phyloP scores from a whole-genome alignment of 2,329 filamentous ascomycete genomes.

The Verticillium dahliae region DNA sequence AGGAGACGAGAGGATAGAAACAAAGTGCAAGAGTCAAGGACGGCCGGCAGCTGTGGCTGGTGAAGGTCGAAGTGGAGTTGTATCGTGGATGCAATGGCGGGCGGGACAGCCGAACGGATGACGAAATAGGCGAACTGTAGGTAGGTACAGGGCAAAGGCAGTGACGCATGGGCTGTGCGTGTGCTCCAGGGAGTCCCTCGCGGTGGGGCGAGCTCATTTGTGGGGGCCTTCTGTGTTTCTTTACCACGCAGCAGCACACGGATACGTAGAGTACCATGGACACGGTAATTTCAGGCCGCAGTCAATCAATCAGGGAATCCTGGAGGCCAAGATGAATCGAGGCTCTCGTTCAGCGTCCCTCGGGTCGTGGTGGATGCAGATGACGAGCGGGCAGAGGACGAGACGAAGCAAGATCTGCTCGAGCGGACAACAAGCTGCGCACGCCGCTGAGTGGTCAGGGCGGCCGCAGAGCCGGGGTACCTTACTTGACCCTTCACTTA shows the following conservation, averaged over 20 bases:
- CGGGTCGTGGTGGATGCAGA: not conserved
- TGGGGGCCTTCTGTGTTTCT: not conserved
- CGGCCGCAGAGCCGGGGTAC: not conserved
- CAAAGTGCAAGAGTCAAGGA: not conserved
- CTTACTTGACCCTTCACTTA: no score
- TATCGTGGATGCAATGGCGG: not conserved
- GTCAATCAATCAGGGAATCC: not conserved
- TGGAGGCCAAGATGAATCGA: not conserved
- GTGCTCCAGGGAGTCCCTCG: not conserved
- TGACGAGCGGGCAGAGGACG: not conserved
- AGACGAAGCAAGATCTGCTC: not conserved
- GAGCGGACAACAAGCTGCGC: not conserved
- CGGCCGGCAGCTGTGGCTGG: not conserved
- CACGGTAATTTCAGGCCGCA: not conserved
- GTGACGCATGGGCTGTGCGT: not conserved
- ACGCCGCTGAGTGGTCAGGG: not conserved
- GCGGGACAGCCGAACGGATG: not conserved
- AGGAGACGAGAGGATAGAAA: not conserved
- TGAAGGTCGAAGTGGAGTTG: not conserved
- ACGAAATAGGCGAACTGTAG: not conserved
- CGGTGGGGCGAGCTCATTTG: not conserved
- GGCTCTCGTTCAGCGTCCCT: not conserved
- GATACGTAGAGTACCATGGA: no score
- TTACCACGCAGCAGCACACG: not conserved
- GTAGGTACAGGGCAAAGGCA: not conserved